These are phyloP conservation scores for Fusarium secorum DNA, from an alignment of 2,329 filamentous ascomycete species.

Conservation along the genomic window DNA sequence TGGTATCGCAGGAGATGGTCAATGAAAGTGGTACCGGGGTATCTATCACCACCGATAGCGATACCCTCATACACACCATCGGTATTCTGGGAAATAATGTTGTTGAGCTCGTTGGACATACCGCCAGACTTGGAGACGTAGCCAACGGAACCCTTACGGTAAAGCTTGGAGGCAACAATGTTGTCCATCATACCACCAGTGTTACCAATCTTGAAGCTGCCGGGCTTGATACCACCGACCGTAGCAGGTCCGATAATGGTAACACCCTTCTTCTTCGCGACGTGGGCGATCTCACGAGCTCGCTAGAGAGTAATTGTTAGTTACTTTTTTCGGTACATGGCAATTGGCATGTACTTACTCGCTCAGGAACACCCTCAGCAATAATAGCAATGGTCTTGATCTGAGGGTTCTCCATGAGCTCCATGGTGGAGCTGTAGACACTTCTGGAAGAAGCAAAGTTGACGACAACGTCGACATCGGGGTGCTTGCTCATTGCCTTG, in stretches of 20 bases:
- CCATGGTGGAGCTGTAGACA: constrained; percentile 98
- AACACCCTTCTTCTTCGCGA: constrained; percentile 97
- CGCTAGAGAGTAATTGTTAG: constrained; percentile 62
- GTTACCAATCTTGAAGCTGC: constrained; percentile 99
- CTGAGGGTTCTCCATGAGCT: constrained; percentile 96
- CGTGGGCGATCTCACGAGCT: constrained; percentile 96
- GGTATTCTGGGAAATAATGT: constrained; percentile 95
- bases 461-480: constrained; percentile 95
- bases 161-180: constrained; percentile 99
- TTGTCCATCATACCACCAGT: constrained; percentile 99
- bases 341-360: constrained; percentile 66
- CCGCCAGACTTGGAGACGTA: constrained; percentile 99
- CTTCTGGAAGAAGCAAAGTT: constrained; percentile 99
- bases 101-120: constrained; percentile 99
- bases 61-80: constrained; percentile 99
- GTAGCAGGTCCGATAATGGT: constrained; percentile 99
- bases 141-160: constrained; percentile 97
- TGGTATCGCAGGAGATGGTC: constrained; percentile 98
- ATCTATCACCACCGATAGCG: constrained; percentile 98
- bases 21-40: constrained; percentile 98
- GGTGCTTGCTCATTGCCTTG: constrained; percentile 96
- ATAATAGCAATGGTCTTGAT: constrained; percentile 99
- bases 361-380: constrained; percentile 97
- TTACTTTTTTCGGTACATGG: not conserved
- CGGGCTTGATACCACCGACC: constrained; percentile 98